Percentiles rank a stretch among this genome's conserved stretches.
phyloP scores from a whole-genome alignment of 495 filamentous ascomycete species.

The Hyaloscypha finlandica region DNA sequence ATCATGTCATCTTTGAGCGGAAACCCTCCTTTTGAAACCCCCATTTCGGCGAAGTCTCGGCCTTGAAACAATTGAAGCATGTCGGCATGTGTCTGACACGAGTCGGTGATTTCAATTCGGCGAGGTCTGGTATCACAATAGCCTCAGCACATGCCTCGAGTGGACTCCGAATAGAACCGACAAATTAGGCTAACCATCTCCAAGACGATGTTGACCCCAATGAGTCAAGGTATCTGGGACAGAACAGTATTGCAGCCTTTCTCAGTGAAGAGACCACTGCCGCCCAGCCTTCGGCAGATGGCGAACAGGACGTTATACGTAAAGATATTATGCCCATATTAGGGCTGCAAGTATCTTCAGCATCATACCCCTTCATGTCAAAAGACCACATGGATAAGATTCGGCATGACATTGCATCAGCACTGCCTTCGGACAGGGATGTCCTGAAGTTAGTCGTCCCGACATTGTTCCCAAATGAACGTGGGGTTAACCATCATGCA shows the following conservation, averaged over 20 bases:
- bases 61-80: background rate
- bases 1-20: background rate
- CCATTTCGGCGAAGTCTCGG: constrained; percentile 19
- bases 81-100: background rate
- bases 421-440: constrained; percentile 64
- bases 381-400: constrained; percentile 68
- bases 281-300: constrained; percentile 35
- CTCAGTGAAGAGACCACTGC: constrained; percentile 60
- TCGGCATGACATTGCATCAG: constrained; percentile 66
- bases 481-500: constrained; percentile 33
- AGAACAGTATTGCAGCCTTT: constrained; percentile 65
- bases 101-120: background rate
- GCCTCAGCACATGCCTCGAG: background rate
- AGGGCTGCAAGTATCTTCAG: constrained; percentile 77
- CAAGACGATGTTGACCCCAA: constrained; percentile 64
- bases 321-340: constrained; percentile 76
- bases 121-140: background rate
- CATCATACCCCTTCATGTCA: constrained; percentile 83
- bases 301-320: constrained; percentile 46
- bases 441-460: constrained; percentile 51
- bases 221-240: constrained; percentile 64
- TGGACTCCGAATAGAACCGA: constrained; percentile 35
- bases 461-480: background rate
- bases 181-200: constrained; percentile 17
- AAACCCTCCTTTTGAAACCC: constrained; percentile 11